Evolutionary conservation across 2,329 filamentous ascomycete species (phyloP).

Genomic region (Aspergillus sclerotialis): DNA sequence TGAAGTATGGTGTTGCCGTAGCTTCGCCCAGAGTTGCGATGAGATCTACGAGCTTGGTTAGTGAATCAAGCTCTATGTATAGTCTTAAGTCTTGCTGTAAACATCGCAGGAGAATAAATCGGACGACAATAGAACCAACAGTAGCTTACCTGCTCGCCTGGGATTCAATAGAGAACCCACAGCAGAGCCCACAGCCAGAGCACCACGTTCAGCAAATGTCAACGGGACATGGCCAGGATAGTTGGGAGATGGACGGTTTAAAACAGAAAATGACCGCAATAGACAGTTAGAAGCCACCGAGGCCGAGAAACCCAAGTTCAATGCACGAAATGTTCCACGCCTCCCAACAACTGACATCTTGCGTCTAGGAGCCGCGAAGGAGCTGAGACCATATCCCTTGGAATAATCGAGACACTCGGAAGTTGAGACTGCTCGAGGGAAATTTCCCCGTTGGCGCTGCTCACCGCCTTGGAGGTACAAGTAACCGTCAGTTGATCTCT

Average conservation of each 20-base stretch:
- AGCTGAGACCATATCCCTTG: slow-evolving; percentile 7
- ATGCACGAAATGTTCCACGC: slow-evolving; percentile 10
- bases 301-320: slow-evolving; percentile 6
- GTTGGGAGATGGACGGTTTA: slow-evolving; percentile 76
- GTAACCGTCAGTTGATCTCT: too few relatives aligned
- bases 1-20: slow-evolving; percentile 91
- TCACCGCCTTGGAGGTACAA: too few relatives aligned
- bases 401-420: slow-evolving; percentile 7
- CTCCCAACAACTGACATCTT: slow-evolving; percentile 25
- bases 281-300: slow-evolving; percentile 5
- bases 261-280: slow-evolving; percentile 62
- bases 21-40: slow-evolving; percentile 92
- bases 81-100: too few relatives aligned
- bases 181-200: slow-evolving; percentile 58
- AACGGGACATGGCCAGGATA: slow-evolving; percentile 92
- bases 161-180: slow-evolving; percentile 63
- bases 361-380: background rate
- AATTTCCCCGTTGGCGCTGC: too few relatives aligned
- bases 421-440: too few relatives aligned
- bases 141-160: slow-evolving; percentile 71
- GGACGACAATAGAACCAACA: too few relatives aligned
- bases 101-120: too few relatives aligned
- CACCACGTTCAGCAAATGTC: slow-evolving; percentile 66
- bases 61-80: background rate
- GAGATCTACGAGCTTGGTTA: slow-evolving; percentile 55